phyloP scores from a whole-genome alignment of 306 rosid species.

The Cicer arietinum region DNA sequence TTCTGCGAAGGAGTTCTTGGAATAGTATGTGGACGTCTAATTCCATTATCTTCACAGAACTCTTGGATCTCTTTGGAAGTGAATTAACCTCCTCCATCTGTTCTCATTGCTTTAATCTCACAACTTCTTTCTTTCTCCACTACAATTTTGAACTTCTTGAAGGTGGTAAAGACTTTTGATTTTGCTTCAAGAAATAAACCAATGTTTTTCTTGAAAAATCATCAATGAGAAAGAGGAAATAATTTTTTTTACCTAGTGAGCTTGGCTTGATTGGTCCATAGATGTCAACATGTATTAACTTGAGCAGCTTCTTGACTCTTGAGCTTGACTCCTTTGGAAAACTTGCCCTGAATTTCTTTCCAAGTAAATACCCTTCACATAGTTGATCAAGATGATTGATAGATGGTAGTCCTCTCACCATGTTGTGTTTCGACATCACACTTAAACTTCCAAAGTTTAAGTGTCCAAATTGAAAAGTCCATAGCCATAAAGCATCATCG shows the following conservation, averaged over 20 bases:
- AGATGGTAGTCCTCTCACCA: background rate
- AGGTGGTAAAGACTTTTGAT: background rate
- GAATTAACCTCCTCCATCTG: background rate
- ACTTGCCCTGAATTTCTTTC: background rate
- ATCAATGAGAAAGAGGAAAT: background rate
- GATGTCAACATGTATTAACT: background rate
- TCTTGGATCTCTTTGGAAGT: background rate
- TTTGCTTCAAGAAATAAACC: background rate
- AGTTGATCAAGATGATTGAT: too few species aligned
- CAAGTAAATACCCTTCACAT: background rate
- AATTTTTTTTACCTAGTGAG: too few species aligned
- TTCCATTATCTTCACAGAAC: background rate
- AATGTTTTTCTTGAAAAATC: background rate
- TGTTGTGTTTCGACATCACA: background rate
- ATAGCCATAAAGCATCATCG: background rate
- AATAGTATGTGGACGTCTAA: too few species aligned
- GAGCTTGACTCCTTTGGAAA: background rate
- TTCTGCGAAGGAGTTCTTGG: background rate
- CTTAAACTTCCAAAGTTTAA: background rate
- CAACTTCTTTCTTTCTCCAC: too few species aligned
- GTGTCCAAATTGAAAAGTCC: background rate
- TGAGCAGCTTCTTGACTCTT: background rate
- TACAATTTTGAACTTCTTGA: too few species aligned
- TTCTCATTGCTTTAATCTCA: background rate
- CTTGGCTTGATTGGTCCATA: too few species aligned